phyloP scores from a whole-genome alignment of 2,329 filamentous ascomycete species.

The Ophiostoma tasmaniense region DNA sequence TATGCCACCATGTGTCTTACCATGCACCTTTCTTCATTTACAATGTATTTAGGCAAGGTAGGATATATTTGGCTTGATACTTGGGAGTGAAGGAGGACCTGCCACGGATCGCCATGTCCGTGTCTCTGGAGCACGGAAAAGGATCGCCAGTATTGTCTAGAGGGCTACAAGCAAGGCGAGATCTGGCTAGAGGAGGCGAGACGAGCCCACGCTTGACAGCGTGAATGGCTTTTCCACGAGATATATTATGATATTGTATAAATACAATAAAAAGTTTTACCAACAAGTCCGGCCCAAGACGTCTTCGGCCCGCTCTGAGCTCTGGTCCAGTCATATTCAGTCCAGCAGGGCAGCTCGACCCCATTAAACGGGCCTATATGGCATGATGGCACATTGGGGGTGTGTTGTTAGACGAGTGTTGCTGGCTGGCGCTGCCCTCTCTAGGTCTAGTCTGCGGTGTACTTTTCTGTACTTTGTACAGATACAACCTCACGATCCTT shows the following conservation, averaged over 20 bases:
- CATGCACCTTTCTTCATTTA: too few relatives aligned
- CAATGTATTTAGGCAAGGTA: too few relatives aligned
- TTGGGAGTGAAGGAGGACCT: too few relatives aligned
- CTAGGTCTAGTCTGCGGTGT: background rate
- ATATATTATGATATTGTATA: too few relatives aligned
- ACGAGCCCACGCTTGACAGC: background rate
- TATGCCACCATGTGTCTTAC: background rate
- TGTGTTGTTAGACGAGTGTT: background rate
- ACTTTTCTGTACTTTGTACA: too few relatives aligned
- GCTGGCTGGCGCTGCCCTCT: background rate
- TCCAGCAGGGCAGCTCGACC: background rate
- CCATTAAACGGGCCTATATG: constrained; percentile 2
- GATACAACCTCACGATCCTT: background rate
- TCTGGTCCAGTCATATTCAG: background rate
- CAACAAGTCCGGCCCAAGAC: too few relatives aligned
- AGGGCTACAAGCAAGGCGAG: background rate
- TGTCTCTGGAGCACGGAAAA: background rate
- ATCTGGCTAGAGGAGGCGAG: background rate
- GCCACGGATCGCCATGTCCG: background rate
- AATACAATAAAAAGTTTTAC: too few relatives aligned
- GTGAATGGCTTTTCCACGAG: too few relatives aligned
- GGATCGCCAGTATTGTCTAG: background rate
- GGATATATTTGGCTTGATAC: too few relatives aligned
- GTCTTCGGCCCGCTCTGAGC: background rate
- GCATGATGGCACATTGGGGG: background rate